These are phyloP conservation scores for Gossypium stocksii DNA, from an alignment of 345 rosid genomes.

Conservation along the genomic window DNA sequence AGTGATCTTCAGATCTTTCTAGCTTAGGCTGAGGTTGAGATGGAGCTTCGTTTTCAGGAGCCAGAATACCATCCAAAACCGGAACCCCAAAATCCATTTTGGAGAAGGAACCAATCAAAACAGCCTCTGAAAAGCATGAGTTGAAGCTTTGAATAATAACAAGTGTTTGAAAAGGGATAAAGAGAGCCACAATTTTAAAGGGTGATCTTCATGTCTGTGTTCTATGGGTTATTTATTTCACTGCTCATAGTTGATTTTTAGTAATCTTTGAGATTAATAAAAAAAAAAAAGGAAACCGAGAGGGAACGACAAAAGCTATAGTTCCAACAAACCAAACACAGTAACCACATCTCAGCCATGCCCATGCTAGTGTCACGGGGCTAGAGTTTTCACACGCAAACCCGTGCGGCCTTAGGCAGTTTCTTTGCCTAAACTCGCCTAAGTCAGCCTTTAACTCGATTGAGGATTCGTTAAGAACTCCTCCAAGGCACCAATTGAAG, in stretches of 20 bases:
- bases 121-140: constrained; percentile 13
- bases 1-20: constrained; percentile 49
- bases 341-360: not conserved
- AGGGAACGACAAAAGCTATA: not conserved
- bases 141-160: constrained; percentile 6
- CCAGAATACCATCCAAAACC: constrained; percentile 40
- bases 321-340: constrained; percentile 4
- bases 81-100: constrained; percentile 46
- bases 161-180: constrained; percentile 12
- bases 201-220: not conserved
- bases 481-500: no score
- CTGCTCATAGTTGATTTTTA: constrained; percentile 1
- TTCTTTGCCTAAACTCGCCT: no score
- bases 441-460: no score
- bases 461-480: no score
- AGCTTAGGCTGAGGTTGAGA: constrained; percentile 31
- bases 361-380: no score
- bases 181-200: not conserved
- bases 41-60: constrained; percentile 31
- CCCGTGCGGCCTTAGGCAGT: no score
- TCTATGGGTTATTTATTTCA: not conserved
- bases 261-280: not conserved
- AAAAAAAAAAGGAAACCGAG: not conserved
- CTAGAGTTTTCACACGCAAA: no score
- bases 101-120: constrained; percentile 11